Percentiles rank a stretch among this genome's conserved stretches.
These are phyloP conservation scores for Dissoconium aciculare DNA, from an alignment of 2,329 filamentous ascomycete genomes.

Conservation along the genomic window DNA sequence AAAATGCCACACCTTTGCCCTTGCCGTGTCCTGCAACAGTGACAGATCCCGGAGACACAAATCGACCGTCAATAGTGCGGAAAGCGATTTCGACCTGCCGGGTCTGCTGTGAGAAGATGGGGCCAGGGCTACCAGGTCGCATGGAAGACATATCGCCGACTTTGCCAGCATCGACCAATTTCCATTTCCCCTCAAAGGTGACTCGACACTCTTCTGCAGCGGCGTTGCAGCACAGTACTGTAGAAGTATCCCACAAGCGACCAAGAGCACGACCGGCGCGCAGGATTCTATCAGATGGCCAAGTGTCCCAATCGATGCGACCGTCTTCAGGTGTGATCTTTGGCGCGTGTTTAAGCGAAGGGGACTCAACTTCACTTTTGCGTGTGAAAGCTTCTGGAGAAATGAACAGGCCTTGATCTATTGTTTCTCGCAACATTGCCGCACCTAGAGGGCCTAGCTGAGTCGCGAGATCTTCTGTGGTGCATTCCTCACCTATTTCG, in stretches of 20 bases:
- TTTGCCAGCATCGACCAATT: not conserved
- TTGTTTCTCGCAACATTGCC: slow-evolving; percentile 50
- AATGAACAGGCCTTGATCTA: slow-evolving; percentile 50
- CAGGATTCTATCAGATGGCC: slow-evolving; percentile 40
- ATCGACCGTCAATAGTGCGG: slow-evolving; percentile 10
- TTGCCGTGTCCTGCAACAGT: slow-evolving; percentile 15
- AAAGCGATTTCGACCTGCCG: slow-evolving; percentile 11
- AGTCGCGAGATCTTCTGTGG: slow-evolving; percentile 36
- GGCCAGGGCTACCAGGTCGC: slow-evolving; percentile 2
- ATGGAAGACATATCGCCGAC: not conserved
- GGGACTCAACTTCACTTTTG: slow-evolving; percentile 3
- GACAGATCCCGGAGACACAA: slow-evolving; percentile 11
- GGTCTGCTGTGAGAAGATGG: not conserved
- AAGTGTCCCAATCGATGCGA: slow-evolving; percentile 45
- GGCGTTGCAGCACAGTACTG: slow-evolving; percentile 9
- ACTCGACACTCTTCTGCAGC: slow-evolving; percentile 9
- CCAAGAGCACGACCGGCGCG: slow-evolving; percentile 47
- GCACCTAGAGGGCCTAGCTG: slow-evolving; percentile 52
- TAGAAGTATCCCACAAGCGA: slow-evolving; percentile 45
- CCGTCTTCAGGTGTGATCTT: slow-evolving; percentile 56
- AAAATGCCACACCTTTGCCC: slow-evolving; percentile 9
- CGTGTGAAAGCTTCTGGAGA: slow-evolving; percentile 31
- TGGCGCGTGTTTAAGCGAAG: slow-evolving; percentile 41
- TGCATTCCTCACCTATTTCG: slow-evolving; percentile 33
- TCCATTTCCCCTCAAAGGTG: slow-evolving; percentile 16